Conservation (phyloP, 257 asterid genomes). For the Nicotiana sylvestris region DNA sequence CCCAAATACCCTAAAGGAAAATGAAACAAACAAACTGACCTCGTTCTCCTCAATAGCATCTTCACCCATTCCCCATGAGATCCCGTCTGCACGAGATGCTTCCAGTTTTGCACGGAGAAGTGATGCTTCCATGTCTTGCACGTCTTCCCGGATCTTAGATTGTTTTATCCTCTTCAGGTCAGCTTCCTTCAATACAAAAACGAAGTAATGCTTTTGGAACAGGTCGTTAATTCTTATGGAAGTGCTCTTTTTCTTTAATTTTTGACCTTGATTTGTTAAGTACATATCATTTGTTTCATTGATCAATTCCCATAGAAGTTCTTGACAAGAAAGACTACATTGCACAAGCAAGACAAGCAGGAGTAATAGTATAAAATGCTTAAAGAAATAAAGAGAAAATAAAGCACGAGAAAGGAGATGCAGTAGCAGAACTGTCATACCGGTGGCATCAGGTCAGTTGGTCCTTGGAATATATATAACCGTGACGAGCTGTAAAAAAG, state of each 20-base stretch:
- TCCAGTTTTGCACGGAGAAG: constrained; percentile 78
- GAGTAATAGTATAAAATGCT: background rate
- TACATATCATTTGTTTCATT: background rate
- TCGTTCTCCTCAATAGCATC: constrained; percentile 94
- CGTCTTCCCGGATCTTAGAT: constrained; percentile 56
- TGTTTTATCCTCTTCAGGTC: constrained; percentile 63
- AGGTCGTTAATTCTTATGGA: background rate
- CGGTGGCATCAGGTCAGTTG: constrained; percentile 82
- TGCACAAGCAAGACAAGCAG: background rate
- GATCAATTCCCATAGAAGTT: background rate
- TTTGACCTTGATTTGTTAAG: background rate
- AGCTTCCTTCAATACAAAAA: constrained; percentile 66
- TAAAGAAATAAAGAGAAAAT: background rate
- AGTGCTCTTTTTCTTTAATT: background rate
- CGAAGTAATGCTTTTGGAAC: constrained; percentile 13
- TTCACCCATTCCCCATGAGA: constrained; percentile 98
- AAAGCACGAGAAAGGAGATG: background rate
- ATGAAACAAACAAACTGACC: constrained; percentile 37
- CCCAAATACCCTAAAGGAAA: background rate
- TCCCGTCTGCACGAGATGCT: constrained; percentile 89
- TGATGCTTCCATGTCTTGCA: constrained; percentile 92
- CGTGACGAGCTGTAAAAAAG: constrained; percentile 70
- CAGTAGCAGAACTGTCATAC: constrained; percentile 39
- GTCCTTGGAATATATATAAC: constrained; percentile 90
- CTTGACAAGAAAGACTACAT: background rate